A percentile compares a stretch with the other conserved stretches of the same genome.
phyloP scores from a whole-genome alignment of 768 basidiomycete species.

The Crucibulum laeve region DNA sequence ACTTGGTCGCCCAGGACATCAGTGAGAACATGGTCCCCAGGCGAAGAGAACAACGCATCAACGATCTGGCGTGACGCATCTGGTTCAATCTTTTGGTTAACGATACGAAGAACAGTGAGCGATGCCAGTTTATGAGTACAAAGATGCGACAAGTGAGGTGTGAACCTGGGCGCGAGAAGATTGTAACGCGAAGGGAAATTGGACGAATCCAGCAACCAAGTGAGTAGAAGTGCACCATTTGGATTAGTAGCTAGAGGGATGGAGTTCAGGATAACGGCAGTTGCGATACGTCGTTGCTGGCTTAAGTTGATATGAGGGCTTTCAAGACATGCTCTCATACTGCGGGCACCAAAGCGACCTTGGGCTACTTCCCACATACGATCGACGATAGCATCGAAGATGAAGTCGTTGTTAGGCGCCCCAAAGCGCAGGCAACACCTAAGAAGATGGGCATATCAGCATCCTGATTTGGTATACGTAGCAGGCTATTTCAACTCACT shows the following conservation, averaged over 20 bases:
- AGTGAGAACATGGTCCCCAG: conserved; percentile 84
- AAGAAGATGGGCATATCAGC: not conserved
- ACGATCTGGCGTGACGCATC: conserved; percentile 85
- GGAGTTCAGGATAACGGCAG: conserved; percentile 92
- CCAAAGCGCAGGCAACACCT: conserved; percentile 92
- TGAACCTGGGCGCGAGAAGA: conserved; percentile 91
- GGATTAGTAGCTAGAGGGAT: conserved; percentile 97
- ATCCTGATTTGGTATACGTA: conserved; percentile 1
- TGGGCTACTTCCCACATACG: conserved; percentile 99
- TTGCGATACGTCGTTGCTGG: conserved; percentile 93
- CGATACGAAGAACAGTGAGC: conserved; percentile 88
- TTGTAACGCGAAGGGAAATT: conserved; percentile 95
- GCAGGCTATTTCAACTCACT: conserved; percentile 43
- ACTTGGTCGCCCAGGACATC: conserved; percentile 96
- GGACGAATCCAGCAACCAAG: conserved; percentile 95
- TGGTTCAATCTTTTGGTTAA: conserved; percentile 94
- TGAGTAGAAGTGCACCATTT: conserved; percentile 91
- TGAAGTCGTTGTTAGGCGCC: conserved; percentile 86
- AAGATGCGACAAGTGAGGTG: conserved; percentile 92
- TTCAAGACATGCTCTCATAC: conserved; percentile 96
- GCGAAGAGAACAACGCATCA: conserved; percentile 87
- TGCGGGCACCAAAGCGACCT: conserved; percentile 95
- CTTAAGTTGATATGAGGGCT: conserved; percentile 81
- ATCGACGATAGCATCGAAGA: conserved; percentile 97
- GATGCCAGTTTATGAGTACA: conserved; percentile 98